Evolutionary conservation across 2,329 filamentous ascomycete species (phyloP), one percentile per base, ranked within the genome.

Genomic region (Aspergillus brunneoviolaceus): DNA sequence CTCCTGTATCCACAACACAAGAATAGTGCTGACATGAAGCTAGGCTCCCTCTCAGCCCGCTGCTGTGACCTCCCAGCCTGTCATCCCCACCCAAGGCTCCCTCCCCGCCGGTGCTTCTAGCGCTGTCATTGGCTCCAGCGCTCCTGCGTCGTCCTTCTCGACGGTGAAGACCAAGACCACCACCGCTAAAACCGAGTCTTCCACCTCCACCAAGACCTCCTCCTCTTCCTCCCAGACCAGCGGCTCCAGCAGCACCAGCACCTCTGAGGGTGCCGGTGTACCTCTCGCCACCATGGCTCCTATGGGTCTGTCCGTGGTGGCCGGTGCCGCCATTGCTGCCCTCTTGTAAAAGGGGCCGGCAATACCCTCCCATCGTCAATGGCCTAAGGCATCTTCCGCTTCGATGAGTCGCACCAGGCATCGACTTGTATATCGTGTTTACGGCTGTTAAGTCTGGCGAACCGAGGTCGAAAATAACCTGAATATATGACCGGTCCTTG

Each of bases 321-420:
- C 77, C 64, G 78, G 77, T 69, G 71, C 73, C 61, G 70, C 77
- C 52, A 67, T 81, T 51, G 75, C 76, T 65, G 75, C 76, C 65
- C 71, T 81, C 62, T 68, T 80, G 65, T 80, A 76, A 75, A 63
- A 35, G 47, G 57, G 49, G 25, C 33, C n/a, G 21, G 14, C 35
- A 29, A 55, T 47, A 19, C 27, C 23, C 11, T 29, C n/a, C 23
- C 10, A 19, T 7, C 42, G 19, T 56, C 27, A 19, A 52, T 25
- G 53, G 29, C 10, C 27, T 23, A 11, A 35, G 39, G 47, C 51
- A 48, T 51, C 51, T 6, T 23, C 27, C 42, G 42, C 27, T 25
- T 33, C 29, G 27, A 48, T 47, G 42, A 25, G 4, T 35, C 33
- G 33, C 12, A 45, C 39, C 14, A 19, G 39, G 3, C 16, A 16